Evolutionary conservation across 176 grass and related monocot genomes (phyloP).

Genomic region (Oryza longistaminata): DNA sequence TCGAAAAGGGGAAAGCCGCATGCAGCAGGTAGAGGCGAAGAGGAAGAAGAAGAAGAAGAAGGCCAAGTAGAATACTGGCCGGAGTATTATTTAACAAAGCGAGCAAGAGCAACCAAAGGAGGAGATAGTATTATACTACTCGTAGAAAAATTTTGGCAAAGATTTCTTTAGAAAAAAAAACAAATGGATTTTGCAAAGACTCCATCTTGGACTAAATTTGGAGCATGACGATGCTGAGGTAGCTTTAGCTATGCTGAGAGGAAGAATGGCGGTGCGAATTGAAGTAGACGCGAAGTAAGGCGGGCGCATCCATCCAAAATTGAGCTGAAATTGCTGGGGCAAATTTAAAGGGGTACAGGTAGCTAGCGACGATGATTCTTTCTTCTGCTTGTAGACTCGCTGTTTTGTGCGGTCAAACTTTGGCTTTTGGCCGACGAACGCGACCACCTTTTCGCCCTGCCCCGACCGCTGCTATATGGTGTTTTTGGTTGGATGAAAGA

Average conservation of each 20-base stretch:
- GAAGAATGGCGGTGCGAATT: background rate
- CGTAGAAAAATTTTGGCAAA: background rate
- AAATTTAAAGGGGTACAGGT: background rate
- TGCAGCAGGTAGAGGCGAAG: background rate
- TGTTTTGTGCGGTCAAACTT: slow-evolving; percentile 6
- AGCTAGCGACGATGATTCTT: background rate
- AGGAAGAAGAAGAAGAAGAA: background rate
- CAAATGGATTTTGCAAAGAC: background rate
- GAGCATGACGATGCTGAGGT: background rate
- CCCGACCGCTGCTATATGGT: background rate
- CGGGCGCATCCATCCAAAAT: background rate
- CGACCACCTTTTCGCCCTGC: background rate
- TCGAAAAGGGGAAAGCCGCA: background rate
- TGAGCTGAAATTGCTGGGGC: background rate
- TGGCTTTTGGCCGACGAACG: background rate
- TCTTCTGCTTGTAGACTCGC: background rate
- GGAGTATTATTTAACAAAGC: background rate
- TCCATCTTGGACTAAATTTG: background rate
- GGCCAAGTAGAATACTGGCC: background rate
- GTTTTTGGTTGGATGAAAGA: no score
- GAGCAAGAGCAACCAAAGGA: background rate
- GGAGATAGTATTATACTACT: no score
- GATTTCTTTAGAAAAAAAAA: background rate
- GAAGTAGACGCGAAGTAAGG: background rate
- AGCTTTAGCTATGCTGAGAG: background rate